A percentile compares a stretch with the other conserved stretches of the same genome.
Conservation (phyloP, 2,329 filamentous ascomycete species). For the Calonectria naviculata region DNA sequence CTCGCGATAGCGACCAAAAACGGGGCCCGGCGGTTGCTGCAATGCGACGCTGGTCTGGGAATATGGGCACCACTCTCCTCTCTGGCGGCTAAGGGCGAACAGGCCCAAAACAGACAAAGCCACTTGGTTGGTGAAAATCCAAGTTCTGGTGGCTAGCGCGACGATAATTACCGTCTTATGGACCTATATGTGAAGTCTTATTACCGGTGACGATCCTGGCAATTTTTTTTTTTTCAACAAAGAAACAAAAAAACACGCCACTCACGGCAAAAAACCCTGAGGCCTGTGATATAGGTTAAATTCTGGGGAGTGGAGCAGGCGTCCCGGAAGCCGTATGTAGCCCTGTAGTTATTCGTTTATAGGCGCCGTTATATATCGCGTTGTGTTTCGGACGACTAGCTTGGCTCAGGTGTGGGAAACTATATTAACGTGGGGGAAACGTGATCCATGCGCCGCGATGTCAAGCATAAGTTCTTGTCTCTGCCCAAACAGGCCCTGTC, state of each 20-base stretch:
- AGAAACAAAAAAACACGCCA: slow-evolving; percentile 25
- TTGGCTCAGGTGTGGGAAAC: slow-evolving; percentile 1
- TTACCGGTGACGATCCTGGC: slow-evolving; percentile 29
- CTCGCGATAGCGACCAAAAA: slow-evolving; percentile 25
- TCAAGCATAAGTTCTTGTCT: slow-evolving; percentile 28
- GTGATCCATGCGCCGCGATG: slow-evolving; percentile 20
- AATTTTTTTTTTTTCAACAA: slow-evolving; percentile 21
- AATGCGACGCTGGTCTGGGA: slow-evolving; percentile 38
- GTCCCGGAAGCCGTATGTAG: slow-evolving; percentile 3
- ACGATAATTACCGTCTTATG: slow-evolving; percentile 41
- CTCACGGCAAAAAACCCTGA: slow-evolving; percentile 14
- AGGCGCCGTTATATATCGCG: not conserved
- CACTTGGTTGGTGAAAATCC: slow-evolving; percentile 39
- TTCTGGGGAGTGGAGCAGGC: slow-evolving; percentile 25
- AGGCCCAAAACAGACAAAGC: slow-evolving; percentile 32
- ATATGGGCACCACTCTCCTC: slow-evolving; percentile 21
- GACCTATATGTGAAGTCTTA: slow-evolving; percentile 40
- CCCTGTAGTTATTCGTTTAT: slow-evolving; percentile 1
- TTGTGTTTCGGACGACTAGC: slow-evolving; percentile 9
- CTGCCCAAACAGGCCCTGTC: slow-evolving; percentile 24
- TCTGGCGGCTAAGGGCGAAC: slow-evolving; percentile 31
- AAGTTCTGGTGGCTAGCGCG: slow-evolving; percentile 31
- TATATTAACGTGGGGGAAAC: slow-evolving; percentile 2
- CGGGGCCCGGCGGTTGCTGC: slow-evolving; percentile 33
- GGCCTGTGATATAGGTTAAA: slow-evolving; percentile 22